Conservation (phyloP, 1,284 basidiomycete genomes). For the Malassezia sympodialis region DNA sequence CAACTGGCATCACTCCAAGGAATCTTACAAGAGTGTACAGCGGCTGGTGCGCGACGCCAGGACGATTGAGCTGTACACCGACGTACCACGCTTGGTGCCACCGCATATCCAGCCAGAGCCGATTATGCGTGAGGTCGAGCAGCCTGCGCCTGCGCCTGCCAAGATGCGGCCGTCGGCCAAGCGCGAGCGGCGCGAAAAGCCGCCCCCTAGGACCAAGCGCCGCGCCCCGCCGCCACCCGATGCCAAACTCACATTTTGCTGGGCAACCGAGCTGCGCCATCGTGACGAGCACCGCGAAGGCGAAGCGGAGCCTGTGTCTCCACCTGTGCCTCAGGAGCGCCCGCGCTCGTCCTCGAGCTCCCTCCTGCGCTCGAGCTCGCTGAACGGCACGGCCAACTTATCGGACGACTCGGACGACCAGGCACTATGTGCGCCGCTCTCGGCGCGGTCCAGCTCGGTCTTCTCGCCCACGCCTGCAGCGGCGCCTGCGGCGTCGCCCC, state of each 20-base stretch:
- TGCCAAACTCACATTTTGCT: conserved; percentile 27
- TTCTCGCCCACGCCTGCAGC: not conserved
- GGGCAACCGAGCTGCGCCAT: conserved; percentile 28
- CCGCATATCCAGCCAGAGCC: conserved; percentile 64
- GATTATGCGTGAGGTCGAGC: conserved; percentile 63
- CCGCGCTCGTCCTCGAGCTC: not conserved
- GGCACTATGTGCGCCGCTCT: conserved; percentile 2
- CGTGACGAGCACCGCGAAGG: conserved; percentile 11
- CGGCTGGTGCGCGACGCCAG: conserved; percentile 74
- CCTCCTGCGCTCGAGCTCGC: not conserved
- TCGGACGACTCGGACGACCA: conserved; percentile 25
- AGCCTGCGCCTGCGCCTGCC: conserved; percentile 45
- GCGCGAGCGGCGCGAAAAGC: conserved; percentile 21
- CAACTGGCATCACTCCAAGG: conserved; percentile 83
- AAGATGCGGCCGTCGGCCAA: conserved; percentile 12
- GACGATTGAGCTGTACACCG: conserved; percentile 78
- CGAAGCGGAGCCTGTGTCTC: not conserved
- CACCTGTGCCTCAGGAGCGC: not conserved
- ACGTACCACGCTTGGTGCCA: conserved; percentile 78
- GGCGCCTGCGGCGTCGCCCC: not conserved
- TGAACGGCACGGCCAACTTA: not conserved
- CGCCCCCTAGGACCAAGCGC: conserved; percentile 17
- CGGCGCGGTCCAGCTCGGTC: not conserved
- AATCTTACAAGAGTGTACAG: conserved; percentile 78
- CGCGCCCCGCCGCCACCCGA: conserved; percentile 29